phyloP scores from a whole-genome alignment of 148 eudicot species.

The Silene conica region DNA sequence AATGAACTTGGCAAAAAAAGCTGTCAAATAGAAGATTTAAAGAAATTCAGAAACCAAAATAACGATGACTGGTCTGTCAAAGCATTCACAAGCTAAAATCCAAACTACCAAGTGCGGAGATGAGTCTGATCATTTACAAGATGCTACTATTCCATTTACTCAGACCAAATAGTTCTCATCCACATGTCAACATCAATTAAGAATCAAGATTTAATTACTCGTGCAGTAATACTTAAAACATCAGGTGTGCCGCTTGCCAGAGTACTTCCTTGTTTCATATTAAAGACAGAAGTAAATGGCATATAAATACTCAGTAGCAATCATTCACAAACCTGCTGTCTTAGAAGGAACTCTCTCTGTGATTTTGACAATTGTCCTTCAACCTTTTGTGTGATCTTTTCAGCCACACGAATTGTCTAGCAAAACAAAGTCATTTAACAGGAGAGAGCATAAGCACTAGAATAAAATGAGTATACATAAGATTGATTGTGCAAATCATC shows the following conservation, averaged over 20 bases:
- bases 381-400: constrained; percentile 99
- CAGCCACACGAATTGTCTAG: constrained; percentile 97
- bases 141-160: background rate
- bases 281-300: background rate
- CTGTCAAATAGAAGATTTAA: background rate
- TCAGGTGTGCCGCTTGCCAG: background rate
- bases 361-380: constrained; percentile 98
- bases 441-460: constrained; percentile 10
- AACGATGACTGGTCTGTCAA: constrained; percentile 5
- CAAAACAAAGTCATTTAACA: constrained; percentile 10
- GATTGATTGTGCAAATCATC: background rate
- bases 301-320: background rate
- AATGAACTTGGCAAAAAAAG: background rate
- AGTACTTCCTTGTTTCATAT: background rate
- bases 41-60: constrained; percentile 7
- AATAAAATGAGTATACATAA: constrained; percentile 1
- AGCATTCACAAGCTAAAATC: constrained; percentile 4
- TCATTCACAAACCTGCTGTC: constrained; percentile 79
- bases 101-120: background rate
- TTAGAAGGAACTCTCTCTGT: constrained; percentile 90
- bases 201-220: background rate
- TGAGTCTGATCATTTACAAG: background rate
- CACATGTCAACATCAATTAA: background rate
- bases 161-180: background rate
- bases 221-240: too few relatives aligned